Conservation (phyloP, 306 rosid species). For the Oxytropis ochrocephala region DNA sequence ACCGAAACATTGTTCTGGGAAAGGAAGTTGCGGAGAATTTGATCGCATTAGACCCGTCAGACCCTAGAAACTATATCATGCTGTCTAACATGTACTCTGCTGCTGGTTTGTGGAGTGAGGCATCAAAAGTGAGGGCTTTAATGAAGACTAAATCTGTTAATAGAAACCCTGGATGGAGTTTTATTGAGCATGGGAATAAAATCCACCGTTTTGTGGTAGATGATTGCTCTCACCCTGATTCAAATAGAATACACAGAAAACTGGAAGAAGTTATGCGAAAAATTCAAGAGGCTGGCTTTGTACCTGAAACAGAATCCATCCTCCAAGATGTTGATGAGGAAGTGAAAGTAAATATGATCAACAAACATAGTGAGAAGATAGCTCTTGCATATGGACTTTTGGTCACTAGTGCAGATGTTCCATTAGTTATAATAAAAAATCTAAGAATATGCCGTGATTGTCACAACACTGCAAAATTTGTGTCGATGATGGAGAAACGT, state of each 20-base stretch:
- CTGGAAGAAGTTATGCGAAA: slow-evolving; percentile 48
- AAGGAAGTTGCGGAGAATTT: slow-evolving; percentile 61
- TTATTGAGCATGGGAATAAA: slow-evolving; percentile 51
- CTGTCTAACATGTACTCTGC: slow-evolving; percentile 63
- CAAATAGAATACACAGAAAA: slow-evolving; percentile 50
- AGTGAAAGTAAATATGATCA: slow-evolving; percentile 58
- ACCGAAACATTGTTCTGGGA: slow-evolving; percentile 50
- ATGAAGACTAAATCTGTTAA: slow-evolving; percentile 52
- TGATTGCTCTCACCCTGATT: slow-evolving; percentile 56
- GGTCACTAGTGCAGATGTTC: slow-evolving; percentile 36
- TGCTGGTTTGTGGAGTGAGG: slow-evolving; percentile 61
- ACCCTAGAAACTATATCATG: slow-evolving; percentile 67
- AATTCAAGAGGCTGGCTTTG: slow-evolving; percentile 51
- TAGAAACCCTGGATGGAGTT: slow-evolving; percentile 57
- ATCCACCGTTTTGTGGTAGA: slow-evolving; percentile 51
- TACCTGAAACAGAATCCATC: slow-evolving; percentile 50
- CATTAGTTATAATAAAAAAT: slow-evolving; percentile 54
- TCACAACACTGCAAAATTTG: slow-evolving; percentile 53
- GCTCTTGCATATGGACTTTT: slow-evolving; percentile 78
- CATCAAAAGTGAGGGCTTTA: slow-evolving; percentile 54
- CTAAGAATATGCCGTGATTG: slow-evolving; percentile 72
- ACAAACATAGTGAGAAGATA: slow-evolving; percentile 73
- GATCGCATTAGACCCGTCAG: slow-evolving; percentile 49
- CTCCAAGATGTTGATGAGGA: slow-evolving; percentile 64
- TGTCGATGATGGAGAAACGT: slow-evolving; percentile 51